Evolutionary conservation across 2,329 filamentous ascomycete species (phyloP).

Genomic region (Phaeosphaeriaceae sp.): DNA sequence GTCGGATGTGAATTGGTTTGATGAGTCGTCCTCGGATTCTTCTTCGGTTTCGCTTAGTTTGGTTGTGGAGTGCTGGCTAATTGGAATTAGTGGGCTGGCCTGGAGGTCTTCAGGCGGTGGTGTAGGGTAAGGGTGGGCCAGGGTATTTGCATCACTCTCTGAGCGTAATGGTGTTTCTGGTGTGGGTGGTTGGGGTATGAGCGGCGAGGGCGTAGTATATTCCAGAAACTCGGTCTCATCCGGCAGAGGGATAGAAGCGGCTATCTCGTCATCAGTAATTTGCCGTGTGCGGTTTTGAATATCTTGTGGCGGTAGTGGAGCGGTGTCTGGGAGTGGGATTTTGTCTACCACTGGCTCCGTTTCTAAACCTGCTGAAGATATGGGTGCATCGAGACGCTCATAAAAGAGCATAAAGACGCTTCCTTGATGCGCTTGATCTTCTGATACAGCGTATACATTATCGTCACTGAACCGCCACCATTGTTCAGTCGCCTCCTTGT

Average conservation of each 20-base stretch:
- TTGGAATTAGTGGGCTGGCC: neutral
- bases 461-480: constrained; percentile 97
- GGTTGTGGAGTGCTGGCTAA: too few species aligned
- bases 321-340: constrained; percentile 10
- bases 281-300: neutral
- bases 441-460: constrained; percentile 74
- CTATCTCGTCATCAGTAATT: constrained; percentile 12
- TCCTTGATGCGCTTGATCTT: constrained; percentile 74
- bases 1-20: constrained; percentile 31
- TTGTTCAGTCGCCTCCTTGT: constrained; percentile 50
- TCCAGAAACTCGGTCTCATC: constrained; percentile 23
- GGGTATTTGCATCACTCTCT: neutral
- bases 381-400: constrained; percentile 63
- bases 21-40: constrained; percentile 31
- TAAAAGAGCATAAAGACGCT: constrained; percentile 99
- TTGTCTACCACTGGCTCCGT: neutral
- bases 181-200: neutral
- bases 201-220: constrained; percentile 4
- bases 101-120: constrained; percentile 10
- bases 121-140: constrained; percentile 10
- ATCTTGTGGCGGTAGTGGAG: constrained; percentile 27
- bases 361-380: constrained; percentile 34
- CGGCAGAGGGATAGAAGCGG: constrained; percentile 23
- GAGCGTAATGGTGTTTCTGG: neutral
- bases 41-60: constrained; percentile 28